Evolutionary conservation across 176 grass and related monocot genomes (phyloP).

Genomic region (Urochloa ruziziensis): DNA sequence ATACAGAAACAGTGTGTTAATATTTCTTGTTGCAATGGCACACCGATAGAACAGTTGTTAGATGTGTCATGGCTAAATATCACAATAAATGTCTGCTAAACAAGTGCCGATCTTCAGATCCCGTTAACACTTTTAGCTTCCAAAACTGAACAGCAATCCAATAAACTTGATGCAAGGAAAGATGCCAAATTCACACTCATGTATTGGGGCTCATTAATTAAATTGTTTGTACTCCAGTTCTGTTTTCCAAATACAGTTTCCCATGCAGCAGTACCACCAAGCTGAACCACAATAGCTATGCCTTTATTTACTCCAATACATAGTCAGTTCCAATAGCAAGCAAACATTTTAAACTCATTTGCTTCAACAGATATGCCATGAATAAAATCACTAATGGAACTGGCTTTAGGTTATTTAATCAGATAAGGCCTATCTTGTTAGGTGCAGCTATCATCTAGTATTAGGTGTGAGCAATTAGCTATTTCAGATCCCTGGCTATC

Average conservation of each 20-base stretch:
- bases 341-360: neutral
- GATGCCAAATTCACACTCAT: neutral
- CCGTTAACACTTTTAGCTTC: neutral
- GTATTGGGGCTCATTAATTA: neutral
- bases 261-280: neutral
- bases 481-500: neutral
- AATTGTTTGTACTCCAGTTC: neutral
- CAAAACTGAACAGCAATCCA: neutral
- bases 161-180: neutral
- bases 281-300: neutral
- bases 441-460: neutral
- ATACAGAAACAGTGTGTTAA: slow-evolving; percentile 1
- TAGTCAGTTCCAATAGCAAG: neutral
- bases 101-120: neutral
- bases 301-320: neutral
- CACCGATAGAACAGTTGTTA: neutral
- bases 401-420: neutral
- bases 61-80: neutral
- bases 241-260: neutral
- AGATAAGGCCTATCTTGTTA: neutral
- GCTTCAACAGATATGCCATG: neutral
- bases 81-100: neutral
- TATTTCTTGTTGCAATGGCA: neutral
- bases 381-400: neutral
- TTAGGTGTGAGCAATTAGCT: neutral